phyloP scores from a whole-genome alignment of 805 yeast species.

The Suhomyces sp. region DNA sequence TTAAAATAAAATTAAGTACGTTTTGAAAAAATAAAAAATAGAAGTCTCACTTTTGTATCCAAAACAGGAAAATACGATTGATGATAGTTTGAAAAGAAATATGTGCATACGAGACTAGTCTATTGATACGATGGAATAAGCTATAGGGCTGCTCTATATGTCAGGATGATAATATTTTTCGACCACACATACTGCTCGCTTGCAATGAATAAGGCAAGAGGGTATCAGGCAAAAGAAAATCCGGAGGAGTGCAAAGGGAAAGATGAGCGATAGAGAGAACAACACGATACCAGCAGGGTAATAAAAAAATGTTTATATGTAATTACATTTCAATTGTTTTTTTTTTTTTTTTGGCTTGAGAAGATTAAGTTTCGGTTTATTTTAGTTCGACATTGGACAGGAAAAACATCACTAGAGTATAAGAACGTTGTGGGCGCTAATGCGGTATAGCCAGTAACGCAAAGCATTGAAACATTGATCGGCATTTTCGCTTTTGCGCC shows the following conservation, averaged over 20 bases:
- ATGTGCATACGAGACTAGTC: background rate
- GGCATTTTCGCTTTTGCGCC: background rate
- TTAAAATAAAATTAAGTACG: background rate
- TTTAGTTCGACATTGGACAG: background rate
- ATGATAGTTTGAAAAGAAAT: slow-evolving; percentile 1
- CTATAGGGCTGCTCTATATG: background rate
- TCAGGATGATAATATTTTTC: background rate
- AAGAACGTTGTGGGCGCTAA: background rate
- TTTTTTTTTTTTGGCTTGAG: background rate
- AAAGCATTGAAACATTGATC: background rate
- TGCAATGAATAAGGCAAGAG: background rate
- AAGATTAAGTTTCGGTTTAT: background rate
- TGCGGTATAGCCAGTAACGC: background rate
- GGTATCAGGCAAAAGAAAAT: background rate
- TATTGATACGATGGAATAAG: background rate
- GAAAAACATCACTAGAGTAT: background rate
- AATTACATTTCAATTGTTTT: too few species aligned
- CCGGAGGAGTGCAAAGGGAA: background rate
- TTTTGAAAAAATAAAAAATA: background rate
- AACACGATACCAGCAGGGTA: background rate
- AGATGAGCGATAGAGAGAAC: background rate
- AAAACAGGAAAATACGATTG: background rate
- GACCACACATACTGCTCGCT: background rate
- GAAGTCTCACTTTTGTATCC: slow-evolving; percentile 1
- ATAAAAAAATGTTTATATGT: background rate